Percentiles rank a stretch among this genome's conserved stretches.
These are phyloP conservation scores for Alternaria ventricosa DNA, from an alignment of 2,329 filamentous ascomycete genomes.

Conservation along the genomic window DNA sequence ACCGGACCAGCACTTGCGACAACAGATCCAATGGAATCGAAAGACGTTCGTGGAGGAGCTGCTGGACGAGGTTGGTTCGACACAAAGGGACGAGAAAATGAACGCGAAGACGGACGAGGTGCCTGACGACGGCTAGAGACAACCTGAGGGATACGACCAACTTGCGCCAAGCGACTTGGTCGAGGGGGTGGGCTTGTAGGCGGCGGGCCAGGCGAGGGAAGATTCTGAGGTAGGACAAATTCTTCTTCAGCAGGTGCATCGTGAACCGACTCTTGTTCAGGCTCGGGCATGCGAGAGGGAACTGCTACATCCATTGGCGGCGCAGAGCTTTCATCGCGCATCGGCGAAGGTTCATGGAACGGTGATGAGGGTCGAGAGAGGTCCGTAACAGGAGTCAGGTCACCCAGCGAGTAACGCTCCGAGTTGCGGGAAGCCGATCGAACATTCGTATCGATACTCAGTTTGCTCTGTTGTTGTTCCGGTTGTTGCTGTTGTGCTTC, in stretches of 20 bases:
- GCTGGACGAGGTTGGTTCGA: slow-evolving; percentile 53
- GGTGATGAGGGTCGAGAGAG: slow-evolving; percentile 42
- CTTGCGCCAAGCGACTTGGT: slow-evolving; percentile 75
- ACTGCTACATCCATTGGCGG: not conserved
- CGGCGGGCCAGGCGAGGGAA: slow-evolving; percentile 34
- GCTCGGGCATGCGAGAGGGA: not conserved
- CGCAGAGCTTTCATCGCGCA: slow-evolving; percentile 8
- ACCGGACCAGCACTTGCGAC: slow-evolving; percentile 36
- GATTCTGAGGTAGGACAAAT: slow-evolving; percentile 8
- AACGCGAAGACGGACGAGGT: slow-evolving; percentile 73
- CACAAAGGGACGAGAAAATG: slow-evolving; percentile 83
- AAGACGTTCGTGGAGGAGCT: slow-evolving; percentile 39
- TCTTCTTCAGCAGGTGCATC: slow-evolving; percentile 6
- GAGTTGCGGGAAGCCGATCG: slow-evolving; percentile 7
- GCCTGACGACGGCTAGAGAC: slow-evolving; percentile 69
- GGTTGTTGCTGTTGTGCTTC: slow-evolving; percentile 20
- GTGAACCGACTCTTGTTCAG: not conserved
- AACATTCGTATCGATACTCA: slow-evolving; percentile 32
- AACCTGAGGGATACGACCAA: slow-evolving; percentile 86
- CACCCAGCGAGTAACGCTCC: slow-evolving; percentile 27
- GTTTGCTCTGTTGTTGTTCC: slow-evolving; percentile 19
- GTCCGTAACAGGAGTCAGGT: slow-evolving; percentile 44
- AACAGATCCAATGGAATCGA: slow-evolving; percentile 38
- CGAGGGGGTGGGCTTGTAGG: slow-evolving; percentile 46
- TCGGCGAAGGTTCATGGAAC: slow-evolving; percentile 24